Percentiles rank a stretch among this genome's conserved stretches.
These are phyloP conservation scores for Porcisia deanei DNA, from an alignment of 208 protist species.

Conservation along the genomic window DNA sequence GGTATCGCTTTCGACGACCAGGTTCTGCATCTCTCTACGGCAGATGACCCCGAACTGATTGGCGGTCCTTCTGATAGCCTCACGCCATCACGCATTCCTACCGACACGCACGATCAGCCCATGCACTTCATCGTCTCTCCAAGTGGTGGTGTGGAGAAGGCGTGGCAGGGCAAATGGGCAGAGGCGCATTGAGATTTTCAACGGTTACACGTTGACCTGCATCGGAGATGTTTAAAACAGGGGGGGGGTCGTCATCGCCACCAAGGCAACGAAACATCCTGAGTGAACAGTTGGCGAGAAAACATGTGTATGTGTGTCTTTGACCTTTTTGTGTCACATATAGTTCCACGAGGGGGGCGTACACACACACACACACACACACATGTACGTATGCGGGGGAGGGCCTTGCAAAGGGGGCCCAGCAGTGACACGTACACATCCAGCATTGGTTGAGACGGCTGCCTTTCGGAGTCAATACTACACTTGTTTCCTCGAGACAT, in stretches of 20 bases:
- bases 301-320: not conserved
- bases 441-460: not conserved
- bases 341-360: not conserved
- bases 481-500: not conserved
- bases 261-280: not conserved
- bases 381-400: not conserved
- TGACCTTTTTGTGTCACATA: not conserved
- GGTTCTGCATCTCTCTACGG: slow-evolving; percentile 4
- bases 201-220: not conserved
- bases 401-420: too few species aligned
- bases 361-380: not conserved
- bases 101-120: slow-evolving; percentile 19
- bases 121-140: slow-evolving; percentile 24
- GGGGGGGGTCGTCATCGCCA: not conserved
- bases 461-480: not conserved
- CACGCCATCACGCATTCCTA: slow-evolving; percentile 5
- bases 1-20: slow-evolving; percentile 27
- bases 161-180: not conserved
- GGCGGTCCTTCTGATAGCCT: not conserved
- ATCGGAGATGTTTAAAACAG: not conserved
- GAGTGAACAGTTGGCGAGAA: not conserved
- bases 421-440: too few species aligned
- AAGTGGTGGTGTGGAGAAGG: slow-evolving; percentile 14
- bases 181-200: too few species aligned
- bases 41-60: not conserved